Evolutionary conservation across 169 alveolate genomes (phyloP).

Genomic region (Plasmodium berghei): DNA sequence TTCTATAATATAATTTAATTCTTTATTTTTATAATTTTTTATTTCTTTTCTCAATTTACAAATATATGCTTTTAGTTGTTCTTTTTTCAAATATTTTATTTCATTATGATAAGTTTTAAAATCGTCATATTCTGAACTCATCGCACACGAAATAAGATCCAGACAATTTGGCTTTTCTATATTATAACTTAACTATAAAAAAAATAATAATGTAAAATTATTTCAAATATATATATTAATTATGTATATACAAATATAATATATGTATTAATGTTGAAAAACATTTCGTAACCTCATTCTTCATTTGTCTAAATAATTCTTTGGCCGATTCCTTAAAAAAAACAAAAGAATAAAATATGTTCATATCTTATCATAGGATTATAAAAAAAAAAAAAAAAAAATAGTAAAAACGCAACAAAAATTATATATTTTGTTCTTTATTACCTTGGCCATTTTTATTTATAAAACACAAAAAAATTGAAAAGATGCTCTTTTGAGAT

Average conservation of each 20-base stretch:
- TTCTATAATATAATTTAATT: slow-evolving; percentile 32
- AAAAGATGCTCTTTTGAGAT: not conserved
- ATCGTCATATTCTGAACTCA: slow-evolving; percentile 17
- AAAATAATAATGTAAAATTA: not conserved
- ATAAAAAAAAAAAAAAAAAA: too few relatives aligned
- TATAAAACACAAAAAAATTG: not conserved
- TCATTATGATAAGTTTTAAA: slow-evolving; percentile 29
- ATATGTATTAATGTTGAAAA: not conserved
- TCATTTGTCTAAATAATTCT: slow-evolving; percentile 50
- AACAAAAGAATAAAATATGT: slow-evolving; percentile 17
- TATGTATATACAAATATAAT: not conserved
- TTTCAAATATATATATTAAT: not conserved
- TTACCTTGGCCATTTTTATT: too few relatives aligned
- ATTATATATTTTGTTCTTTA: too few relatives aligned
- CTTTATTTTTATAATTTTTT: slow-evolving; percentile 38
- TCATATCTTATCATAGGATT: too few relatives aligned
- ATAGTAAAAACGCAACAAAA: too few relatives aligned
- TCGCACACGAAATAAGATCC: not conserved
- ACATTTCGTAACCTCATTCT: slow-evolving; percentile 26
- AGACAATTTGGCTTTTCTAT: not conserved
- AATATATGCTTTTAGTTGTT: slow-evolving; percentile 66
- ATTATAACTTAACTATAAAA: slow-evolving; percentile 8
- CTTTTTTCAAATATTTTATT: slow-evolving; percentile 51
- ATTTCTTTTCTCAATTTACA: slow-evolving; percentile 63
- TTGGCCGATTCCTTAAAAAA: slow-evolving; percentile 68